Evolutionary conservation across 2,329 filamentous ascomycete species (phyloP).

Genomic region (Orbilia brochopaga): DNA sequence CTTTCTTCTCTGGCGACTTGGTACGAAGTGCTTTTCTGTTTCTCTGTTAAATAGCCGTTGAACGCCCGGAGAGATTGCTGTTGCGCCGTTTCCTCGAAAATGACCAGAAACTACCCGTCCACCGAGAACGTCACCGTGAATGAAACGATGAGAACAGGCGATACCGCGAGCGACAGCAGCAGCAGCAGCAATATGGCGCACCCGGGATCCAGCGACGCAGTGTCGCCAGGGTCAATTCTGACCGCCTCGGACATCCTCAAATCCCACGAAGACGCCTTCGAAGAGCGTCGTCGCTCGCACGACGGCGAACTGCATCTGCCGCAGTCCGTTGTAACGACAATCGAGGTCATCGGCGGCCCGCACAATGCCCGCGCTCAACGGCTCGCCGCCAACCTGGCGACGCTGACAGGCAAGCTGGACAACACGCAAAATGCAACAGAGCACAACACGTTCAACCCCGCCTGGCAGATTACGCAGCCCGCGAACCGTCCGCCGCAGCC

Average conservation of each 20-base stretch:
- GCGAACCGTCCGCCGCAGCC: neutral
- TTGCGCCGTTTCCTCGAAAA: neutral
- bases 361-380: slow-evolving; percentile 29
- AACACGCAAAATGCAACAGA: slow-evolving; percentile 41
- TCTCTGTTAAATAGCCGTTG: slow-evolving; percentile 6
- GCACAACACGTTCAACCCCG: neutral
- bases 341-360: slow-evolving; percentile 33
- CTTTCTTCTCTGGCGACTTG: too few species aligned
- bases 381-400: slow-evolving; percentile 47
- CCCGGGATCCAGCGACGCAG: slow-evolving; percentile 3
- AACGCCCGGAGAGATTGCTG: neutral
- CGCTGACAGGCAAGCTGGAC: slow-evolving; percentile 27
- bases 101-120: neutral
- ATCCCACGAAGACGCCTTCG: slow-evolving; percentile 32
- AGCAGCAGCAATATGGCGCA: slow-evolving; percentile 8
- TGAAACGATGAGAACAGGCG: neutral
- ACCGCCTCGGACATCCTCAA: slow-evolving; percentile 39
- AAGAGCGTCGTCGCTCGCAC: slow-evolving; percentile 22
- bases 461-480: neutral
- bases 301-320: slow-evolving; percentile 29
- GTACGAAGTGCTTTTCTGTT: neutral
- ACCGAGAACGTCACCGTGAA: neutral
- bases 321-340: slow-evolving; percentile 28
- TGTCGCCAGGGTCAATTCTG: slow-evolving; percentile 33
- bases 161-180: neutral